Conservation (phyloP, 306 rosid genomes). For the Elaeagnus macrophylla region DNA sequence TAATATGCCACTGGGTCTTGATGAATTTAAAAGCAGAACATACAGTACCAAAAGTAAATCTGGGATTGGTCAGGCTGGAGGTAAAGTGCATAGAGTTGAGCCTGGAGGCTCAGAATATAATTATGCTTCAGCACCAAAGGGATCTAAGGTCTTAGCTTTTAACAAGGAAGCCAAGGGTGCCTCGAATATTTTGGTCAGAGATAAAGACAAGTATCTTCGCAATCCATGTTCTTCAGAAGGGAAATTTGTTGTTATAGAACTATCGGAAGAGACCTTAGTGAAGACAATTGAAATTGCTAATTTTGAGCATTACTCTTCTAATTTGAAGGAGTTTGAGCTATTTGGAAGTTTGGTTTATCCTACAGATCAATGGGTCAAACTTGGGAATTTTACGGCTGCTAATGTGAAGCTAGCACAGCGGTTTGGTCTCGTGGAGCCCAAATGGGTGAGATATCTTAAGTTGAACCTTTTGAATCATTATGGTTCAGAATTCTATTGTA, state of each 20-base stretch:
- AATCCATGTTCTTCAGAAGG: slow-evolving; percentile 90
- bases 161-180: slow-evolving; percentile 99
- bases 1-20: slow-evolving; percentile 74
- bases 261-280: slow-evolving; percentile 92
- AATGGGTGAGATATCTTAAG: slow-evolving; percentile 95
- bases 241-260: slow-evolving; percentile 73
- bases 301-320: slow-evolving; percentile 90
- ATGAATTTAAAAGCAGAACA: slow-evolving; percentile 84
- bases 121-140: slow-evolving; percentile 94
- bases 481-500: slow-evolving; percentile 92
- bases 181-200: slow-evolving; percentile 66
- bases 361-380: slow-evolving; percentile 69
- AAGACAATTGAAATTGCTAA: slow-evolving; percentile 79
- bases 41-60: slow-evolving; percentile 47
- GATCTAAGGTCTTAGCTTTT: slow-evolving; percentile 88
- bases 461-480: slow-evolving; percentile 72
- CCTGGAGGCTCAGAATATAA: slow-evolving; percentile 86
- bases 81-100: slow-evolving; percentile 66
- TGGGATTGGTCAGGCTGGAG: slow-evolving; percentile 47
- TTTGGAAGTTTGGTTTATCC: slow-evolving; percentile 79
- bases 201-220: slow-evolving; percentile 87
- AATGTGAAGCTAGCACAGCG: slow-evolving; percentile 72
- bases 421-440: slow-evolving; percentile 69
- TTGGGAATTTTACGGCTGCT: slow-evolving; percentile 75
- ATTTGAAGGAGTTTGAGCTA: slow-evolving; percentile 72